phyloP scores from a whole-genome alignment of 352 stramenopile species.

The Pythium brassicae region DNA sequence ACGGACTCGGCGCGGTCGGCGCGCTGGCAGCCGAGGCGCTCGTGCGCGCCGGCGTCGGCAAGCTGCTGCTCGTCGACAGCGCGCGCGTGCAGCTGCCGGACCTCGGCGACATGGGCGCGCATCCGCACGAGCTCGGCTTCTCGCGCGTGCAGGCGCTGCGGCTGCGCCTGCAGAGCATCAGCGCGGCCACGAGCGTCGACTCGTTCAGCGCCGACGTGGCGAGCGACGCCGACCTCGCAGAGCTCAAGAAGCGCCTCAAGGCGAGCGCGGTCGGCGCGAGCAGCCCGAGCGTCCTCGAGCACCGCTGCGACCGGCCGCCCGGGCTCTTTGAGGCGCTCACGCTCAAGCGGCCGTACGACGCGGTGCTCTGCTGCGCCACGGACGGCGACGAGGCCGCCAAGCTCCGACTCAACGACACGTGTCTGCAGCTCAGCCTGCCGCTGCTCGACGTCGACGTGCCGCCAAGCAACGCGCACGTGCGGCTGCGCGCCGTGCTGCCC shows the following conservation, averaged over 20 bases:
- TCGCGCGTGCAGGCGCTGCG: constrained; percentile 31
- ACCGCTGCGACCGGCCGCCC: neutral
- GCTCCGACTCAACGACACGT: constrained; percentile 26
- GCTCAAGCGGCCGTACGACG: constrained; percentile 35
- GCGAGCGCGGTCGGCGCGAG: constrained; percentile 18
- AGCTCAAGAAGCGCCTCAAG: constrained; percentile 36
- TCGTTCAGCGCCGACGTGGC: constrained; percentile 24
- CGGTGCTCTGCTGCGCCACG: constrained; percentile 26
- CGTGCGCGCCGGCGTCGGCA: constrained; percentile 25
- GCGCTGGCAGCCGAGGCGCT: constrained; percentile 26
- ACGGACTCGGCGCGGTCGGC: constrained; percentile 25
- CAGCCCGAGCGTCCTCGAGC: neutral
- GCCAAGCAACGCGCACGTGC: constrained; percentile 20
- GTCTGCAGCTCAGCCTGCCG: constrained; percentile 41
- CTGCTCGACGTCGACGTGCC: constrained; percentile 27
- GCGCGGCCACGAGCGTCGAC: constrained; percentile 17
- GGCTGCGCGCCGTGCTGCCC: constrained; percentile 25
- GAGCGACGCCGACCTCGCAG: constrained; percentile 23
- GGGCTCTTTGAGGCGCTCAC: constrained; percentile 37
- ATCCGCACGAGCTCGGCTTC: constrained; percentile 27
- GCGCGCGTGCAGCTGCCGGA: constrained; percentile 19
- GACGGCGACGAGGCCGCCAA: constrained; percentile 19
- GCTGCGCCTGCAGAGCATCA: constrained; percentile 29
- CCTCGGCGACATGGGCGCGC: constrained; percentile 22
- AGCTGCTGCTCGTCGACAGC: constrained; percentile 33